These are phyloP conservation scores for Penicillium silybi DNA, from an alignment of 495 filamentous ascomycete species.

Conservation along the genomic window DNA sequence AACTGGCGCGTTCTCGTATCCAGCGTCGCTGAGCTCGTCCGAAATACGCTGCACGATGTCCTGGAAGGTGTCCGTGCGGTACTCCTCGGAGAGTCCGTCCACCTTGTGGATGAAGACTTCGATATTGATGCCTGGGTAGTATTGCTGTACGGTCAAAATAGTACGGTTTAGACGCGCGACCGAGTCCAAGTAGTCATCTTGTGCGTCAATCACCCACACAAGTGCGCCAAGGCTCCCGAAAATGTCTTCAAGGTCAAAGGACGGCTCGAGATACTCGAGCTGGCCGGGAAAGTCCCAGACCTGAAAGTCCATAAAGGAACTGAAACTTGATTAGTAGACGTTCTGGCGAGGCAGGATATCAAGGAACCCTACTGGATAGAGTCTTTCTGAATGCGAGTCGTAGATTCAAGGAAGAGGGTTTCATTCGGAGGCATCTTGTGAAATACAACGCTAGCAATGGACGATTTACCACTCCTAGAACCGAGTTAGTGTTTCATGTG, in stretches of 20 bases:
- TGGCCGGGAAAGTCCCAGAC: constrained; percentile 97
- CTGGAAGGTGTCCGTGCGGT: constrained; percentile 85
- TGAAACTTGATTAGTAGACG: constrained; percentile 25
- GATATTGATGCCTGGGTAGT: constrained; percentile 87
- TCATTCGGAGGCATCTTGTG: constrained; percentile 95
- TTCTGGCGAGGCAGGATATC: background rate
- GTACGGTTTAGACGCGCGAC: constrained; percentile 81
- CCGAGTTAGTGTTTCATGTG: background rate
- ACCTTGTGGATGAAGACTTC: constrained; percentile 99
- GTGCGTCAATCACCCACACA: constrained; percentile 97
- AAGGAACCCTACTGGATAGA: constrained; percentile 68
- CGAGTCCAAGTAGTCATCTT: constrained; percentile 92
- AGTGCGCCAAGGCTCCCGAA: constrained; percentile 90
- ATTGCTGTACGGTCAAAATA: constrained; percentile 79
- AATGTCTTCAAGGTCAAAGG: constrained; percentile 85
- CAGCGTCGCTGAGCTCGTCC: constrained; percentile 88
- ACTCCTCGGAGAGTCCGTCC: constrained; percentile 91
- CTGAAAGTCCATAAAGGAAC: constrained; percentile 98
- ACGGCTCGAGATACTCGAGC: constrained; percentile 79
- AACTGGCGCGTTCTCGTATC: constrained; percentile 86
- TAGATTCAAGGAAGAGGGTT: constrained; percentile 91
- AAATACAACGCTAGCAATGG: constrained; percentile 95
- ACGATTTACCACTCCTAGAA: constrained; percentile 89
- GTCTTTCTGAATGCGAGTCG: constrained; percentile 86
- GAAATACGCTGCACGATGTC: constrained; percentile 96